phyloP scores from a whole-genome alignment of 2,329 filamentous ascomycete species.

The Teratosphaeria destructans region DNA sequence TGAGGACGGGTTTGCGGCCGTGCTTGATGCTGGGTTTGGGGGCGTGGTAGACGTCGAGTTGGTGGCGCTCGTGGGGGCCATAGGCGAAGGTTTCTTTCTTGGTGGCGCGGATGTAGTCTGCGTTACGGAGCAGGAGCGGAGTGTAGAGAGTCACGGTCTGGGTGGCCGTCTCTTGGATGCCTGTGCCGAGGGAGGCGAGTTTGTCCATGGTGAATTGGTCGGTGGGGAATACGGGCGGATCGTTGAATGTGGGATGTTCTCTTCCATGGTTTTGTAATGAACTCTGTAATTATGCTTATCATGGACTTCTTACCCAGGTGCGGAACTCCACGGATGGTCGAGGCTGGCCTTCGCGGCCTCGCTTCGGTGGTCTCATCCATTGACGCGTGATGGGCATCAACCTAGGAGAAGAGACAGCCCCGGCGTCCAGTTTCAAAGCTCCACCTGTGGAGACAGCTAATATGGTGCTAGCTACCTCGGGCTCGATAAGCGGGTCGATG shows the following conservation, averaged over 20 bases:
- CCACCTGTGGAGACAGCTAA: no score
- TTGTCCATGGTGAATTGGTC: conserved; percentile 13
- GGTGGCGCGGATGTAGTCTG: conserved; percentile 14
- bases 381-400: no score
- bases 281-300: no score
- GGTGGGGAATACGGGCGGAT: no score
- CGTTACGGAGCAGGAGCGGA: conserved; percentile 14
- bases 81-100: conserved; percentile 24
- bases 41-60: conserved; percentile 31
- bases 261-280: no score
- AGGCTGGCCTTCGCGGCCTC: no score
- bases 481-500: not conserved
- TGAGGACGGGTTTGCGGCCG: conserved; percentile 12
- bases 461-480: not conserved
- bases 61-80: conserved; percentile 27
- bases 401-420: not conserved
- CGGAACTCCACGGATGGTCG: no score
- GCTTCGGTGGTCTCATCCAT: no score
- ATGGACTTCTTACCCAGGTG: no score
- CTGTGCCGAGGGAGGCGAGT: conserved; percentile 16
- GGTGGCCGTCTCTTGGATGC: conserved; percentile 11
- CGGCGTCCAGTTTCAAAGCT: not conserved
- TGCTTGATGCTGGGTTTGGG: conserved; percentile 10
- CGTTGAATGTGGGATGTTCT: not conserved
- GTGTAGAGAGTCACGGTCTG: conserved; percentile 17